These are phyloP conservation scores for Xylaria flabelliformis DNA, from an alignment of 495 filamentous ascomycete genomes.

Conservation along the genomic window DNA sequence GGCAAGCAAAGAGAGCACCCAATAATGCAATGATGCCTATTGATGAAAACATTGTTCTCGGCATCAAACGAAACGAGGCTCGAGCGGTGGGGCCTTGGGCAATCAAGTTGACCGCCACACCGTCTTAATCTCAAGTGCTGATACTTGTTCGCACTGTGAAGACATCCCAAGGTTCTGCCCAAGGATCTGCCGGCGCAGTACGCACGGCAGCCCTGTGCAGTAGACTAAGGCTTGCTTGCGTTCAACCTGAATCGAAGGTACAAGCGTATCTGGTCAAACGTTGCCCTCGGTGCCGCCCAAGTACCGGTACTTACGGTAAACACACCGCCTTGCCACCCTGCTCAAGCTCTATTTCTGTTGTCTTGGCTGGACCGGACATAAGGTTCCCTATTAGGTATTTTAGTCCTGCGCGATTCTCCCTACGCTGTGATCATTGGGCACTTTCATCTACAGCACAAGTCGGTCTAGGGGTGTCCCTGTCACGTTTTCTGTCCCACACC, in stretches of 20 bases:
- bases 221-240: neutral
- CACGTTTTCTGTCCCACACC: slow-evolving; percentile 53
- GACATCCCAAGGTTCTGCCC: neutral
- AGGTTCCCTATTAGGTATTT: slow-evolving; percentile 53
- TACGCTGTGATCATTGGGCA: slow-evolving; percentile 51
- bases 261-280: neutral
- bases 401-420: slow-evolving; percentile 36
- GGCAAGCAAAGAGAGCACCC: neutral
- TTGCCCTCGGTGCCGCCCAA: neutral
- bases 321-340: slow-evolving; percentile 21
- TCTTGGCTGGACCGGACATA: slow-evolving; percentile 52
- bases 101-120: slow-evolving; percentile 36
- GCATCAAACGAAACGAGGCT: neutral
- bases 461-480: slow-evolving; percentile 30
- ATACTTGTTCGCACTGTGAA: neutral
- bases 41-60: slow-evolving; percentile 12
- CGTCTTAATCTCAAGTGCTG: slow-evolving; percentile 21
- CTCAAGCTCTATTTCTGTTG: slow-evolving; percentile 28
- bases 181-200: neutral
- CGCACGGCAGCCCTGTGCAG: neutral
- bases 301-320: slow-evolving; percentile 21
- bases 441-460: slow-evolving; percentile 49
- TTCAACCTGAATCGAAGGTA: slow-evolving; percentile 1
- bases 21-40: neutral
- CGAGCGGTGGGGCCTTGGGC: slow-evolving; percentile 30